Evolutionary conservation across 495 filamentous ascomycete species (phyloP).

Genomic region (Aspergillus affinis): DNA sequence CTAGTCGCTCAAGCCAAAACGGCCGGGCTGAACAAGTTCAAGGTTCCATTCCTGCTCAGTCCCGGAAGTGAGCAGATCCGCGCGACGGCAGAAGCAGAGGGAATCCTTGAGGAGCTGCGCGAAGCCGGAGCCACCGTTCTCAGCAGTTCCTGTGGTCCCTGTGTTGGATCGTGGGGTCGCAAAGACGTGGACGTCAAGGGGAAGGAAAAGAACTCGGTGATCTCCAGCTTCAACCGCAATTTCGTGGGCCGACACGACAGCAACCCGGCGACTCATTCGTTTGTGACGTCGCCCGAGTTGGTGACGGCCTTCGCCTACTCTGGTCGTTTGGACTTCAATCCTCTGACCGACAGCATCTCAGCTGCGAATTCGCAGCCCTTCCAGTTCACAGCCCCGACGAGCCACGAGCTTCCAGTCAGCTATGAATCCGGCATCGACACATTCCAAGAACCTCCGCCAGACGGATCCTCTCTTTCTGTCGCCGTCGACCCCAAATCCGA

Average conservation of each 20-base stretch:
- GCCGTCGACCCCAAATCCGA: slow-evolving; percentile 86
- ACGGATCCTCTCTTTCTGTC: slow-evolving; percentile 70
- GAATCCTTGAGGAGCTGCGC: slow-evolving; percentile 79
- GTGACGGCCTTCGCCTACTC: slow-evolving; percentile 17
- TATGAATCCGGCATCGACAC: slow-evolving; percentile 94
- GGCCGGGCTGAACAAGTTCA: slow-evolving; percentile 69
- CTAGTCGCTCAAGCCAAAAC: slow-evolving; percentile 81
- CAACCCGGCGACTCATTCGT: slow-evolving; percentile 52
- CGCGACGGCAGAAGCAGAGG: slow-evolving; percentile 78
- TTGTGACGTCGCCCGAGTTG: slow-evolving; percentile 17
- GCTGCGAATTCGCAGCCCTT: slow-evolving; percentile 98
- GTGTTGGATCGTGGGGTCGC: slow-evolving; percentile 75
- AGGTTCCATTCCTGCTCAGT: slow-evolving; percentile 75
- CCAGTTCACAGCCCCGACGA: slow-evolving; percentile 73
- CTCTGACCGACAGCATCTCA: slow-evolving; percentile 88
- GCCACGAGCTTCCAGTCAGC: slow-evolving; percentile 79
- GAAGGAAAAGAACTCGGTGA: slow-evolving; percentile 79
- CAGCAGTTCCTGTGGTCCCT: slow-evolving; percentile 78
- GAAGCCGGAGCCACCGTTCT: slow-evolving; percentile 83
- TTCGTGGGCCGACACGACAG: slow-evolving; percentile 90
- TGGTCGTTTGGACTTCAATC: slow-evolving; percentile 69
- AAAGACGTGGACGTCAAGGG: slow-evolving; percentile 75
- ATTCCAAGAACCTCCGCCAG: slow-evolving; percentile 90
- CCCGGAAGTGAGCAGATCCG: slow-evolving; percentile 88
- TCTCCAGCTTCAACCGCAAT: slow-evolving; percentile 85